These are phyloP conservation scores for Rubroboletus satanas DNA, from an alignment of 768 basidiomycete genomes.

Conservation along the genomic window DNA sequence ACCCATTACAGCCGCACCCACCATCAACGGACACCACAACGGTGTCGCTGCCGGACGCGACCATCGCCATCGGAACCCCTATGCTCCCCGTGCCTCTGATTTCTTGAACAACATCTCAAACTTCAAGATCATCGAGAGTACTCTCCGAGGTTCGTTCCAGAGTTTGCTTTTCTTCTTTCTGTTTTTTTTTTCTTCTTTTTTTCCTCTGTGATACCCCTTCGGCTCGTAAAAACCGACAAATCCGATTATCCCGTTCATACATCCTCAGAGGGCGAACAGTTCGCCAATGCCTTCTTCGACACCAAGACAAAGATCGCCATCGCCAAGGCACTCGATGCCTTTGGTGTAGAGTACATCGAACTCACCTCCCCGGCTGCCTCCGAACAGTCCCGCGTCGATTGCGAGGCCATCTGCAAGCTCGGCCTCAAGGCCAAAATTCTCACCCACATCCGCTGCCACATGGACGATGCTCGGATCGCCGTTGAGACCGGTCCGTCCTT, in stretches of 20 bases:
- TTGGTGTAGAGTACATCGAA: conserved; percentile 99
- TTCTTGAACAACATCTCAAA: conserved; percentile 90
- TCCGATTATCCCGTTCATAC: conserved; percentile 14
- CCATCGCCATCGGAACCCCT: conserved; percentile 61
- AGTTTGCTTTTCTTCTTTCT: background rate
- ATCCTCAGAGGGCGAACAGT: conserved; percentile 89
- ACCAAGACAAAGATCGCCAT: conserved; percentile 99
- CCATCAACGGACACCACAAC: conserved; percentile 39
- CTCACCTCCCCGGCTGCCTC: conserved; percentile 97
- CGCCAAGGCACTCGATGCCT: conserved; percentile 95
- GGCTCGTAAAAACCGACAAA: conserved; percentile 3
- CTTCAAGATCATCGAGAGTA: conserved; percentile 97
- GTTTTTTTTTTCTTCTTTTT: background rate
- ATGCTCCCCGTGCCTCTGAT: conserved; percentile 87
- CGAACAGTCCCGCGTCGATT: conserved; percentile 89
- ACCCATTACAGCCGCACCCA: conserved; percentile 36
- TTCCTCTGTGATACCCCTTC: background rate
- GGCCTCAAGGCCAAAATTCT: conserved; percentile 95
- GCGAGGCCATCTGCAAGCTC: conserved; percentile 98
- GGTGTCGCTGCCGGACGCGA: conserved; percentile 38
- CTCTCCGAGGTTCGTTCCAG: conserved; percentile 71
- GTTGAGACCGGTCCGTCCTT: conserved; percentile 85
- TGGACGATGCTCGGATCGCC: conserved; percentile 98
- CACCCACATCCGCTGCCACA: conserved; percentile 98
- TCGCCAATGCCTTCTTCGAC: conserved; percentile 99